These are phyloP conservation scores for Aspergillus hortae DNA, from an alignment of 2,329 filamentous ascomycete genomes.

Conservation along the genomic window DNA sequence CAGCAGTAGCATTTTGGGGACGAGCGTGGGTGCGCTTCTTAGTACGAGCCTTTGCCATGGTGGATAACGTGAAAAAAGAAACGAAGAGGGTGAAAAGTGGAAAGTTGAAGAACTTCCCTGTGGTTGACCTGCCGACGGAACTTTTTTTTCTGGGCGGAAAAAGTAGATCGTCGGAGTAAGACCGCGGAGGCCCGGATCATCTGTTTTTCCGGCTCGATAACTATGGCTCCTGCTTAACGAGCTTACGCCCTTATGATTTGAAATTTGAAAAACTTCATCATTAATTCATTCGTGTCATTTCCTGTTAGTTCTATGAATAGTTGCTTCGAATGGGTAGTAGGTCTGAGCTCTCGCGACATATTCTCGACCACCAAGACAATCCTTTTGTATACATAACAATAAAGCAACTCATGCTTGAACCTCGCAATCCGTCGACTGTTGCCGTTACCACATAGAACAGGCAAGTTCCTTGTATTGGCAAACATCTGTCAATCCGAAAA, in stretches of 20 bases:
- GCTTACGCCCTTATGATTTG: no score
- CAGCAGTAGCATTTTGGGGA: slow-evolving; percentile 54
- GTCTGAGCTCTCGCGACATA: not conserved
- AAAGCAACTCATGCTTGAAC: not conserved
- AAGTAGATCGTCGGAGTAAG: slow-evolving; percentile 27
- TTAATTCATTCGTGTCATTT: slow-evolving; percentile 15
- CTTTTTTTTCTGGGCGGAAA: slow-evolving; percentile 34
- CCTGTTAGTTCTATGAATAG: slow-evolving; percentile 12
- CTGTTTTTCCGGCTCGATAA: slow-evolving; percentile 32
- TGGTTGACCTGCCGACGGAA: slow-evolving; percentile 12
- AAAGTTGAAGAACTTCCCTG: slow-evolving; percentile 4
- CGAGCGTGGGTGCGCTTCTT: slow-evolving; percentile 88
- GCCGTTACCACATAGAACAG: not conserved
- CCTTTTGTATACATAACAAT: not conserved
- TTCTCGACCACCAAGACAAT: not conserved
- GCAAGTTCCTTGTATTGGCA: not conserved
- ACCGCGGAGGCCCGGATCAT: slow-evolving; percentile 34
- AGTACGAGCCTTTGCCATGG: slow-evolving; percentile 74
- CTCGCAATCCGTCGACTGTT: not conserved
- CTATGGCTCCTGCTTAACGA: slow-evolving; percentile 5
- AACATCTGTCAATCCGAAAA: not conserved
- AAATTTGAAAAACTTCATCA: not conserved
- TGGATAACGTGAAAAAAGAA: slow-evolving; percentile 3
- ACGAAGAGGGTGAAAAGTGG: not conserved
- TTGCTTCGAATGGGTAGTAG: slow-evolving; percentile 3